These are phyloP conservation scores for Dryas octopetala DNA, from an alignment of 306 rosid species.

Conservation along the genomic window DNA sequence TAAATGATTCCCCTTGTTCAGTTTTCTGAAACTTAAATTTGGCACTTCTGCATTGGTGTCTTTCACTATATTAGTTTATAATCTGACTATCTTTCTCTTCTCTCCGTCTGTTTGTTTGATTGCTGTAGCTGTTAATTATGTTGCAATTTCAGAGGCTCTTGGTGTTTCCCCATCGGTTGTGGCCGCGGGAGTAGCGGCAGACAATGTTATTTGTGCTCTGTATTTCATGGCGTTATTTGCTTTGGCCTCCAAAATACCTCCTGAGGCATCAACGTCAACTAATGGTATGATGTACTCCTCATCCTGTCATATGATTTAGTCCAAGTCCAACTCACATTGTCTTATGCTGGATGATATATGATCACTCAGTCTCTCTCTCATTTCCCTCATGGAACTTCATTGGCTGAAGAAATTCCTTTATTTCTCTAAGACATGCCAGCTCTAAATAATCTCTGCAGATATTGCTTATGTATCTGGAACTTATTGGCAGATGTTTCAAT, in stretches of 20 bases:
- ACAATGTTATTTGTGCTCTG: slow-evolving; percentile 44
- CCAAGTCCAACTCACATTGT: background rate
- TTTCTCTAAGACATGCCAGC: background rate
- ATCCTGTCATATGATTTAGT: background rate
- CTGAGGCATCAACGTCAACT: slow-evolving; percentile 30
- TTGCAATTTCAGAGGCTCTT: slow-evolving; percentile 61
- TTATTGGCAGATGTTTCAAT: slow-evolving; percentile 37
- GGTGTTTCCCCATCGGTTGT: slow-evolving; percentile 49
- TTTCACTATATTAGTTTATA: background rate
- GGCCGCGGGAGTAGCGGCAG: slow-evolving; percentile 58
- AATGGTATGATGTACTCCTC: slow-evolving; percentile 25
- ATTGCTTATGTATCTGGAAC: background rate
- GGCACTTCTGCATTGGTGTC: background rate
- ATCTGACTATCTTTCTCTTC: slow-evolving; percentile 4
- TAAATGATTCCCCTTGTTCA: background rate
- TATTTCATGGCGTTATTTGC: slow-evolving; percentile 46
- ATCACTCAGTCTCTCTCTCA: no score
- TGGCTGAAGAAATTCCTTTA: background rate
- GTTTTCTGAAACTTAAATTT: background rate
- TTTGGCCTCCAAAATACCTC: slow-evolving; percentile 44
- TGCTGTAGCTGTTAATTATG: slow-evolving; percentile 48
- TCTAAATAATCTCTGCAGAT: background rate
- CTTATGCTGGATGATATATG: slow-evolving; percentile 2
- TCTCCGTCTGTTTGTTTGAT: slow-evolving; percentile 21
- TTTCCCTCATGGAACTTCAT: background rate